These are phyloP conservation scores for Martiniozyma abietophila DNA, from an alignment of 805 yeast species.

Conservation along the genomic window DNA sequence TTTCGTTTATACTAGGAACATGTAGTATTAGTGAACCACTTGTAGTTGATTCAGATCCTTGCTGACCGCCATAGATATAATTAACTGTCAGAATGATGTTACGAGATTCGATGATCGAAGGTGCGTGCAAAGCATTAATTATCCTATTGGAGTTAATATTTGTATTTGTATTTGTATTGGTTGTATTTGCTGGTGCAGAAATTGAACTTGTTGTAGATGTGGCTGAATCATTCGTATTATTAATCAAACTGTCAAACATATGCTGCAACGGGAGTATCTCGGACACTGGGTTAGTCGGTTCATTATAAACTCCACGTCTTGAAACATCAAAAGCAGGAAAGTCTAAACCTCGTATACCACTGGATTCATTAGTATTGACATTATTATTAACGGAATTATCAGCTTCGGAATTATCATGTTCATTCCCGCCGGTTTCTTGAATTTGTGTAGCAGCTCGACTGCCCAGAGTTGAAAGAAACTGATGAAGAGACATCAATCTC, in stretches of 20 bases:
- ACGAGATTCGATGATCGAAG: constrained; percentile 27
- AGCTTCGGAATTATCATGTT: not conserved
- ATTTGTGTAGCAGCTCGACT: not conserved
- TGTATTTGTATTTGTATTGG: not conserved
- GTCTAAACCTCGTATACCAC: constrained; percentile 26
- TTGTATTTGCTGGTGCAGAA: not conserved
- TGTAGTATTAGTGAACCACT: constrained; percentile 55
- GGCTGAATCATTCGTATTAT: not conserved
- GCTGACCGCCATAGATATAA: constrained; percentile 25
- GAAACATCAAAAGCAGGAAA: constrained; percentile 30
- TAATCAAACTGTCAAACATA: not conserved
- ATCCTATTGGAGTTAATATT: not conserved
- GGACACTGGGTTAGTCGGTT: constrained; percentile 15
- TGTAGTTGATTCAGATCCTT: constrained; percentile 9
- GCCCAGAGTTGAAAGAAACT: constrained; percentile 2
- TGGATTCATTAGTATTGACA: not conserved
- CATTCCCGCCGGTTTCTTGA: no score
- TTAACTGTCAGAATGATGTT: constrained; percentile 34
- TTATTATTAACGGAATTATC: not conserved
- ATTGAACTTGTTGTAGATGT: constrained; percentile 2
- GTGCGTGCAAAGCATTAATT: no score
- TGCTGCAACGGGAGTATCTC: constrained; percentile 2
- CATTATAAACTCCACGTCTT: constrained; percentile 24
- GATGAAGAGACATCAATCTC: constrained; percentile 4
- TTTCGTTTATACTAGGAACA: constrained; percentile 54